phyloP scores from a whole-genome alignment of 1,284 basidiomycete genomes.

The Flammula alnicola region DNA sequence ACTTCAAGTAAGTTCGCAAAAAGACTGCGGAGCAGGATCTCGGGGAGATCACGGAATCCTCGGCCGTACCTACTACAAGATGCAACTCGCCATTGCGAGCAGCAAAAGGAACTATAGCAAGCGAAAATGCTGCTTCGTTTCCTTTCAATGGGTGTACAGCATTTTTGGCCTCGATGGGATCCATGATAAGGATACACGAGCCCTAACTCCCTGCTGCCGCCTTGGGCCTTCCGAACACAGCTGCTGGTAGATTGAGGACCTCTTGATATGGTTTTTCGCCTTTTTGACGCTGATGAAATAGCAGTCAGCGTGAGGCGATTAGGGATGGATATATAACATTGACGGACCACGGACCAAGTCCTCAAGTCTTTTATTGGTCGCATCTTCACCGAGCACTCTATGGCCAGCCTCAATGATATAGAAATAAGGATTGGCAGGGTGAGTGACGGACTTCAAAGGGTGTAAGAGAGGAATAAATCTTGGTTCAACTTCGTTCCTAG shows the following conservation, averaged over 20 bases:
- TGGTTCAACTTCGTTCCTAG: slow-evolving; percentile 96
- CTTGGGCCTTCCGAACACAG: slow-evolving; percentile 84
- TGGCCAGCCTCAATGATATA: slow-evolving; percentile 96
- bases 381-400: slow-evolving; percentile 79
- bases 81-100: slow-evolving; percentile 77
- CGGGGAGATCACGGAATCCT: slow-evolving; percentile 83
- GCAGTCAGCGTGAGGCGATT: slow-evolving; percentile 1
- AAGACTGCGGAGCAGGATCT: slow-evolving; percentile 88
- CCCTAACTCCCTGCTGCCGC: slow-evolving; percentile 94
- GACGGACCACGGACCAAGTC: too few relatives aligned
- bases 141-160: slow-evolving; percentile 81
- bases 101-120: slow-evolving; percentile 88
- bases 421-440: slow-evolving; percentile 82
- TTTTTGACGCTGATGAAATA: slow-evolving; percentile 49
- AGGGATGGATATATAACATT: slow-evolving; percentile 35
- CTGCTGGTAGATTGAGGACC: slow-evolving; percentile 75
- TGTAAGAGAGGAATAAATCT: slow-evolving; percentile 90
- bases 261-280: slow-evolving; percentile 76
- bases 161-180: slow-evolving; percentile 84
- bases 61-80: slow-evolving; percentile 93
- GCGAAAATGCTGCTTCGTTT: slow-evolving; percentile 95
- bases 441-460: slow-evolving; percentile 90
- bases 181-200: slow-evolving; percentile 90
- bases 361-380: slow-evolving; percentile 65
- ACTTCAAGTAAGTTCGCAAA: slow-evolving; percentile 86